Evolutionary conservation across 2,329 filamentous ascomycete genomes (phyloP).

Genomic region (Diaporthe humulicola): DNA sequence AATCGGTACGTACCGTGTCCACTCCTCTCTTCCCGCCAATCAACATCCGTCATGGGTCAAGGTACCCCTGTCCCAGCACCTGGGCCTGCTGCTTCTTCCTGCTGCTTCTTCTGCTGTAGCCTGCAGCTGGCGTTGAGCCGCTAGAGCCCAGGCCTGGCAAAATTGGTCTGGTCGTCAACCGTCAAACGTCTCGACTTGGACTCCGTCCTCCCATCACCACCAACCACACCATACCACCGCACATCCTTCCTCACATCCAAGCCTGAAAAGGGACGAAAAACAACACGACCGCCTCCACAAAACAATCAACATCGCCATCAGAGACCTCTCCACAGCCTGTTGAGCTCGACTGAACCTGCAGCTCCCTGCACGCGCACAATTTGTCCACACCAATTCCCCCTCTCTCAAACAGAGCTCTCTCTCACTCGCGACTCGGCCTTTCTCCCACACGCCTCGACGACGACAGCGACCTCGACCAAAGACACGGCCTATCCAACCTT

Average conservation of each 20-base stretch:
- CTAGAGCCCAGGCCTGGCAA: conserved; percentile 25
- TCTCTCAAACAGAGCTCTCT: conserved; percentile 19
- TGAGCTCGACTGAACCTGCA: conserved; percentile 7
- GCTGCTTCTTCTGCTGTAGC: conserved; percentile 2
- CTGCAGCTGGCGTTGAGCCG: conserved; percentile 27
- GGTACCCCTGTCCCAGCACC: conserved; percentile 4
- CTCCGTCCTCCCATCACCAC: neutral
- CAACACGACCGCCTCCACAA: neutral
- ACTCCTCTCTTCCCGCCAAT: neutral
- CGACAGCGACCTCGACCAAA: conserved; percentile 14
- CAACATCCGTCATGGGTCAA: neutral
- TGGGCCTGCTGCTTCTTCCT: neutral
- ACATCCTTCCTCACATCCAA: conserved; percentile 18
- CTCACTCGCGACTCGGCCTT: neutral
- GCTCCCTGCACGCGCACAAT: neutral
- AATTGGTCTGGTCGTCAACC: conserved; percentile 2
- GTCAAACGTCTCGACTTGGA: conserved; percentile 5
- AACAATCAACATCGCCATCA: neutral
- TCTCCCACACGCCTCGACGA: neutral
- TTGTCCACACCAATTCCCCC: neutral
- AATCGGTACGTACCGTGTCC: neutral
- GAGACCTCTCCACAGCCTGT: neutral
- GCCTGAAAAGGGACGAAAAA: conserved; percentile 23
- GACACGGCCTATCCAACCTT: neutral
- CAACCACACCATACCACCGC: neutral